A percentile compares a stretch with the other conserved stretches of the same genome.
These are phyloP conservation scores for Cyberlindnera nakhonratchasimensis DNA, from an alignment of 805 yeast species.

Conservation along the genomic window DNA sequence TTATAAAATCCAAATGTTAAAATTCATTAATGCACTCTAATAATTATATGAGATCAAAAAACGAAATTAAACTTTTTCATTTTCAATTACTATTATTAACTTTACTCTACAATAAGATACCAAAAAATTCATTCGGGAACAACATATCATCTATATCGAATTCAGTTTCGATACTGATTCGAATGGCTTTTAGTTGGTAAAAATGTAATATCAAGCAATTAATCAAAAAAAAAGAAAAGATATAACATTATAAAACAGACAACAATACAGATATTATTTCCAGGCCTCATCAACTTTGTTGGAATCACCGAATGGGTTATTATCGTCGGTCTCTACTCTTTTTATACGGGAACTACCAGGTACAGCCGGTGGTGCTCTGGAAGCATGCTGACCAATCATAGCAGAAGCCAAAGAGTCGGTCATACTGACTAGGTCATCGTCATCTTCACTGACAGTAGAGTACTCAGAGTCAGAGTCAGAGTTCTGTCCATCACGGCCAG, in stretches of 20 bases:
- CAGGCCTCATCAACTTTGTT: slow-evolving; percentile 32
- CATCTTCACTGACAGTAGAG: slow-evolving; percentile 31
- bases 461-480: slow-evolving; percentile 33
- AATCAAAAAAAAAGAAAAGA: neutral
- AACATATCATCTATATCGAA: too few species aligned
- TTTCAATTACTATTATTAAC: too few species aligned
- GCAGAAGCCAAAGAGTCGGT: slow-evolving; percentile 28
- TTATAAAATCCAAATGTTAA: too few species aligned
- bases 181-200: too few species aligned
- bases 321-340: slow-evolving; percentile 27
- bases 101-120: too few species aligned
- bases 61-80: too few species aligned
- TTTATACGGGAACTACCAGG: slow-evolving; percentile 11
- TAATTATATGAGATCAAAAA: too few species aligned
- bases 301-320: slow-evolving; percentile 57
- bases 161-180: too few species aligned
- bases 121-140: too few species aligned
- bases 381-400: slow-evolving; percentile 27
- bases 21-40: too few species aligned
- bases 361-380: slow-evolving; percentile 23
- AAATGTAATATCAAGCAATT: neutral
- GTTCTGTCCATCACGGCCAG: slow-evolving; percentile 40
- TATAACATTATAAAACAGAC: neutral
- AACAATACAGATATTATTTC: slow-evolving; percentile 11
- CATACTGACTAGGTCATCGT: slow-evolving; percentile 29